These are phyloP conservation scores for Pythium volutum DNA, from an alignment of 352 stramenopile genomes.

Conservation along the genomic window DNA sequence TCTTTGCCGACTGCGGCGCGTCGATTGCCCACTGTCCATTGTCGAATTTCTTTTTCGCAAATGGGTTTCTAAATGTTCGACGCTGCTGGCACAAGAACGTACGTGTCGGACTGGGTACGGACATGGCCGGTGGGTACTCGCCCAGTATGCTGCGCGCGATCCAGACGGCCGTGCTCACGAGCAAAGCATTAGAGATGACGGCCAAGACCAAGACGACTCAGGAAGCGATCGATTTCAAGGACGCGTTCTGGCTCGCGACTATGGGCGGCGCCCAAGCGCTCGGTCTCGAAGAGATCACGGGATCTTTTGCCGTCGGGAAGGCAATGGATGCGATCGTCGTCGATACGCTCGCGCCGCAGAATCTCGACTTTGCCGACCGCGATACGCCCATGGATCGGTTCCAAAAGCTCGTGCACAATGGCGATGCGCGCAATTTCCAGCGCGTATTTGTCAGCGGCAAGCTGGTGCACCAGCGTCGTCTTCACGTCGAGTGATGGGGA, in stretches of 20 bases:
- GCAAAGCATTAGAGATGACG: constrained; percentile 50
- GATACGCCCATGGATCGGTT: constrained; percentile 56
- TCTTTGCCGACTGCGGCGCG: constrained; percentile 47
- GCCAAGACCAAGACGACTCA: not conserved
- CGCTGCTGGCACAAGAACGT: constrained; percentile 48
- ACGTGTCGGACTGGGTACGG: constrained; percentile 80
- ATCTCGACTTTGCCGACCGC: constrained; percentile 49
- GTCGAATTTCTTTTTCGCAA: constrained; percentile 90
- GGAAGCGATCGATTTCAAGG: constrained; percentile 67
- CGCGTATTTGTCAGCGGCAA: constrained; percentile 70
- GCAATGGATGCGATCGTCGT: constrained; percentile 86
- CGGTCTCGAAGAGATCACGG: constrained; percentile 61
- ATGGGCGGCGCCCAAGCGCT: constrained; percentile 79
- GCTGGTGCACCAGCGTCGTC: constrained; percentile 26
- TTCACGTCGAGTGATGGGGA: not conserved
- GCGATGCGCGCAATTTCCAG: constrained; percentile 81
- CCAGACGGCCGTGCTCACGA: constrained; percentile 76
- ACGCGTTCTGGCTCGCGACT: constrained; percentile 87
- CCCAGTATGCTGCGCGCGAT: constrained; percentile 86
- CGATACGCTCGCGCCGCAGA: constrained; percentile 37
- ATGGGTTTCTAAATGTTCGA: constrained; percentile 57
- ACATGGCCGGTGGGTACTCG: constrained; percentile 90
- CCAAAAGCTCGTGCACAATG: constrained; percentile 85
- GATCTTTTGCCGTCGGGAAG: constrained; percentile 78
- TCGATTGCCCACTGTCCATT: constrained; percentile 88